Evolutionary conservation across 2,329 filamentous ascomycete species (phyloP), one percentile per base, ranked within the genome.

Genomic region (Tolypocladium tundrense): DNA sequence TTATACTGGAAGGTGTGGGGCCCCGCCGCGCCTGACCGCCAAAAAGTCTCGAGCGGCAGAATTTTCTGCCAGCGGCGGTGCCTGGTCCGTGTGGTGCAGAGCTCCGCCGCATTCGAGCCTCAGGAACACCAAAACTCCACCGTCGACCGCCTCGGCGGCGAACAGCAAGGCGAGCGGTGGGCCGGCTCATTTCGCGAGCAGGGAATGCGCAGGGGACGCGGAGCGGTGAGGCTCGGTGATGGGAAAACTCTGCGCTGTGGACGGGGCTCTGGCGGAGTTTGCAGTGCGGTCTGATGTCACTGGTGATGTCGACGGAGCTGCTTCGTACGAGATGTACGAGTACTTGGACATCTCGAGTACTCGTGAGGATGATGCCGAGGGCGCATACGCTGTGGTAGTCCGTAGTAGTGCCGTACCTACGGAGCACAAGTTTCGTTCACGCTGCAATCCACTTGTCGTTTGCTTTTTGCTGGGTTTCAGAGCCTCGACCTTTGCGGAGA

Each of bases 1-100:
- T 75, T 79, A 79, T 80, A 81, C 42, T 31, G 39, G 16, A 1
- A 3, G 31, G 10, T 19, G 56, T 21, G 53, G 43, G 50, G 51
- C 37, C 16, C 54, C 14, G 35, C 40, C 57, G 58, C 43, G 58
- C 55, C 55, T 55, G 42, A 58, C 50, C 56, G 58, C 61, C 59
- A 61, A 63, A 62, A 64, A 64, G 55, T 64, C 63, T 66, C 65
- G 61, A 33, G 39, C 43, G 62, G 61, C 61, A 63, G 62, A 64
- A 63, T 58, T 33, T 27, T 14, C 27, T 16, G 14, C 31, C 31
- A 6, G 11, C 33, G 16, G 2, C 24, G 41, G 52, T 14, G 19
- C 16, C 33, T 53, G 27, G 40, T 19, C 13, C 21, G 5, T 39
- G 51, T 19, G 48, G 31, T 2, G 21, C 8, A 1, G 8, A 52